A percentile compares a stretch with the other conserved stretches of the same genome.
Evolutionary conservation across 768 basidiomycete species (phyloP).

Genomic region (Lyophyllum semitale): DNA sequence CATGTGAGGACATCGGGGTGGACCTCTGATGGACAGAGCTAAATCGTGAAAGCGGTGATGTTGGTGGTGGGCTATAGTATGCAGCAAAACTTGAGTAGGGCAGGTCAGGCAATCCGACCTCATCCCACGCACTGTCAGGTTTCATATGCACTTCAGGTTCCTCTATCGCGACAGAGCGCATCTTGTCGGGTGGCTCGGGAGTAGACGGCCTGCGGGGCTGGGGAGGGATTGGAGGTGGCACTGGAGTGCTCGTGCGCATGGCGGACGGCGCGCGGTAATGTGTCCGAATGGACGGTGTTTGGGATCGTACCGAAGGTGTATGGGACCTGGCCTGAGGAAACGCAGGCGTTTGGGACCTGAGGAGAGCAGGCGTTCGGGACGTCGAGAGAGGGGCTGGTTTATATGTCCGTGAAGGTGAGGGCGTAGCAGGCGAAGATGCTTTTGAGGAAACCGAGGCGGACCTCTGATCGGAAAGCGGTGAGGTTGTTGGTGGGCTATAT

Average conservation of each 20-base stretch:
- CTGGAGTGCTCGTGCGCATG: slow-evolving; percentile 34
- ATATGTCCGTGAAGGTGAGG: slow-evolving; percentile 41
- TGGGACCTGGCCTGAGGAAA: slow-evolving; percentile 27
- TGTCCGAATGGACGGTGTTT: slow-evolving; percentile 29
- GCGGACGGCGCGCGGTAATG: slow-evolving; percentile 45
- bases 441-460: slow-evolving; percentile 58
- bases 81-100: too few species aligned
- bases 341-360: slow-evolving; percentile 33
- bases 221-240: slow-evolving; percentile 36
- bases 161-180: slow-evolving; percentile 66
- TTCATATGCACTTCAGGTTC: slow-evolving; percentile 58
- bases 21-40: slow-evolving; percentile 58
- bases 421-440: slow-evolving; percentile 47
- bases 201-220: slow-evolving; percentile 53
- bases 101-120: too few species aligned
- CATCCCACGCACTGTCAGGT: too few species aligned
- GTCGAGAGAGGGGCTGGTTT: slow-evolving; percentile 35
- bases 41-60: slow-evolving; percentile 52
- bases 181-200: slow-evolving; percentile 58
- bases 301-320: slow-evolving; percentile 24
- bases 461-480: slow-evolving; percentile 55
- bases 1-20: slow-evolving; percentile 53
- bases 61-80: slow-evolving; percentile 36
- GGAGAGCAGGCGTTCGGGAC: slow-evolving; percentile 16
- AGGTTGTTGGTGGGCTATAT: slow-evolving; percentile 35